Evolutionary conservation across 2,329 filamentous ascomycete species (phyloP), one percentile per base, ranked within the genome.

Genomic region (Aureobasidium sp.): DNA sequence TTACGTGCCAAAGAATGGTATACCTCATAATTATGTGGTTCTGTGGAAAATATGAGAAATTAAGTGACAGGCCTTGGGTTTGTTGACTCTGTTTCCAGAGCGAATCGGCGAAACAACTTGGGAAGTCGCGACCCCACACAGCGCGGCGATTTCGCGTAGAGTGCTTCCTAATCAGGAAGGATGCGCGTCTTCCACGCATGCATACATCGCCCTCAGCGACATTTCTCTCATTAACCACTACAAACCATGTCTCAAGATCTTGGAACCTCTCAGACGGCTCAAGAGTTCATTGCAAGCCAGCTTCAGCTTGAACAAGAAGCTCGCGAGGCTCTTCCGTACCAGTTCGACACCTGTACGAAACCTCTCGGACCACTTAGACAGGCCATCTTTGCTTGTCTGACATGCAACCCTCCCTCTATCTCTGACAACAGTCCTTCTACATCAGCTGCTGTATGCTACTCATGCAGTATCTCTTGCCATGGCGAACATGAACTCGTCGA

Each of bases 401-500:
- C 93, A 12, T 99, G 94, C 79, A 95, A 91, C 65, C 91, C 94
- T 9, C 84, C 89, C 9, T 89, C 91, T 1, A 70, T 80, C 2
- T 82, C 84, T 48, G 71, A 81, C 1, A 78, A 82, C 47, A 85
- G 87, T 55, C 78, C 86, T 0, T 89, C 88, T 73, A 83, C 79
- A 8, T 80, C 88, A 7, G 94, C 93, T 3, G 94, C 90, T 29
- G 85, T 99, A 62, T 99, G 94, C 80, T 99, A 99, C 71, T 90
- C 92, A 26, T 99, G 94, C 78, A 97, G 93, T 7, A 91, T 99
- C 63, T 89, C 93, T 68, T 99, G 94, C 73, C 94, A 99, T 71
- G 93, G 94, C 67, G 92, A 97, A 71, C 94, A 99, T 73, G 89
- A 84, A 1, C 85, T 99, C 29, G 94, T 97, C 55, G 94, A 99